These are phyloP conservation scores for Asterionellopsis glacialis DNA, from an alignment of 108 stramenopile species.

Conservation along the genomic window DNA sequence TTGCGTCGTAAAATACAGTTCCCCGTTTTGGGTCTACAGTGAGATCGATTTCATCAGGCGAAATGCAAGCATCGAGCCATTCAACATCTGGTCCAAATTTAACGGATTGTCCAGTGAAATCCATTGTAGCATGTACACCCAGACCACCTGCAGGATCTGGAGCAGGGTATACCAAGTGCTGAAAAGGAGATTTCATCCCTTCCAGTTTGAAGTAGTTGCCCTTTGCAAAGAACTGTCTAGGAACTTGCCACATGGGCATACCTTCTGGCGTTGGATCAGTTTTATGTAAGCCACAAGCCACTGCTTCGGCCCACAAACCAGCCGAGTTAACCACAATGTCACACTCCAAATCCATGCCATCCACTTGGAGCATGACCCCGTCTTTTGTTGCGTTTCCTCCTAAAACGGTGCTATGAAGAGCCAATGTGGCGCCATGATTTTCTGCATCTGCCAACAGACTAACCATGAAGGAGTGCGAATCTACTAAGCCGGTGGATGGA, in stretches of 20 bases:
- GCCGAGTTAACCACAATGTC: constrained; percentile 62
- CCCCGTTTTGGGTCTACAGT: constrained; percentile 40
- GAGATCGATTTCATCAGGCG: constrained; percentile 53
- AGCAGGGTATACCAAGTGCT: constrained; percentile 73
- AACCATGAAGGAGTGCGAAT: constrained; percentile 63
- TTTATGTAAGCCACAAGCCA: constrained; percentile 42
- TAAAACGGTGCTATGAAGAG: constrained; percentile 43
- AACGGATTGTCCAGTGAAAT: constrained; percentile 44
- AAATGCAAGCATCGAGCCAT: constrained; percentile 39
- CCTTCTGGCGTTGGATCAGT: background rate
- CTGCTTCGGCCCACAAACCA: constrained; percentile 54
- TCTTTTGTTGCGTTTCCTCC: constrained; percentile 16
- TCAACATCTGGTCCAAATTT: constrained; percentile 86
- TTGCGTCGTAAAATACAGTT: constrained; percentile 55
- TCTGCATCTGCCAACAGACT: constrained; percentile 71
- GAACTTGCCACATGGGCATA: constrained; percentile 23
- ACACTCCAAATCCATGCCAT: constrained; percentile 50
- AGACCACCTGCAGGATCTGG: constrained; percentile 74
- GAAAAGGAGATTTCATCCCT: constrained; percentile 56
- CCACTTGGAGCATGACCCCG: constrained; percentile 24
- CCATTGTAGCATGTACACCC: constrained; percentile 85
- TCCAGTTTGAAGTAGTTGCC: constrained; percentile 77
- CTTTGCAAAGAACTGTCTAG: constrained; percentile 73
- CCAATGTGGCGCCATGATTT: constrained; percentile 56
- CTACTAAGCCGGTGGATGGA: constrained; percentile 79